Percentiles rank a stretch among this genome's conserved stretches.
phyloP scores from a whole-genome alignment of 2,329 filamentous ascomycete genomes.

The Allantophomopsis lycopodina region DNA sequence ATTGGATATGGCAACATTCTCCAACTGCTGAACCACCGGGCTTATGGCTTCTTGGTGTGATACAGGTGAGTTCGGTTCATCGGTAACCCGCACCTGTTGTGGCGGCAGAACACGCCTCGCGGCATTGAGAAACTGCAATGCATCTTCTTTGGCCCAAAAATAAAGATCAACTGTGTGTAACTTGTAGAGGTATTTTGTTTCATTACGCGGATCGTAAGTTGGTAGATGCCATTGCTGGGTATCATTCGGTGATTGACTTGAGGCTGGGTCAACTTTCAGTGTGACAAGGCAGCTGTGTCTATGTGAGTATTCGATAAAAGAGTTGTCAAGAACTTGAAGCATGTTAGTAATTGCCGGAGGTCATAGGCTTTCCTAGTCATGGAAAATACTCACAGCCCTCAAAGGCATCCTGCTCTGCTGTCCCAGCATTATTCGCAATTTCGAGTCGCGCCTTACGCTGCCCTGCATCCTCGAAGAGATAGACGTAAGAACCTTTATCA shows the following conservation, averaged over 20 bases:
- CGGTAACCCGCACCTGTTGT: slow-evolving; percentile 45
- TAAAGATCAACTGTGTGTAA: slow-evolving; percentile 67
- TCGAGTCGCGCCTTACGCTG: slow-evolving; percentile 58
- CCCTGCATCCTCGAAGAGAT: slow-evolving; percentile 61
- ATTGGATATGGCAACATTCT: slow-evolving; percentile 54
- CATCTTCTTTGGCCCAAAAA: slow-evolving; percentile 65
- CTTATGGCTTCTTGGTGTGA: slow-evolving; percentile 38
- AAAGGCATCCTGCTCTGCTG: slow-evolving; percentile 67
- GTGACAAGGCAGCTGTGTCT: slow-evolving; percentile 61
- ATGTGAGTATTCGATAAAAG: slow-evolving; percentile 56
- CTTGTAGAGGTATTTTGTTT: slow-evolving; percentile 68
- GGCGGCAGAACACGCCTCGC: slow-evolving; percentile 50
- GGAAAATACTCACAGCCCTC: slow-evolving; percentile 47
- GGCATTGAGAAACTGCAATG: slow-evolving; percentile 54
- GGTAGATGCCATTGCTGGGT: slow-evolving; percentile 62
- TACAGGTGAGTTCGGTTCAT: slow-evolving; percentile 43
- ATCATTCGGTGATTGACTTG: slow-evolving; percentile 18
- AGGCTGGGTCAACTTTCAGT: slow-evolving; percentile 42
- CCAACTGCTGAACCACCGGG: slow-evolving; percentile 59
- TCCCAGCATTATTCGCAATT: slow-evolving; percentile 62
- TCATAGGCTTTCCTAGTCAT: background rate
- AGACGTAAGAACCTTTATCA: slow-evolving; percentile 67
- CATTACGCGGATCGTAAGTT: slow-evolving; percentile 56
- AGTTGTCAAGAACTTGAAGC: slow-evolving; percentile 45
- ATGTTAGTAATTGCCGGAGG: too few relatives aligned